These are phyloP conservation scores for Coccomyxa subellipsoidea DNA, from an alignment of 163 green algal species.

Conservation along the genomic window DNA sequence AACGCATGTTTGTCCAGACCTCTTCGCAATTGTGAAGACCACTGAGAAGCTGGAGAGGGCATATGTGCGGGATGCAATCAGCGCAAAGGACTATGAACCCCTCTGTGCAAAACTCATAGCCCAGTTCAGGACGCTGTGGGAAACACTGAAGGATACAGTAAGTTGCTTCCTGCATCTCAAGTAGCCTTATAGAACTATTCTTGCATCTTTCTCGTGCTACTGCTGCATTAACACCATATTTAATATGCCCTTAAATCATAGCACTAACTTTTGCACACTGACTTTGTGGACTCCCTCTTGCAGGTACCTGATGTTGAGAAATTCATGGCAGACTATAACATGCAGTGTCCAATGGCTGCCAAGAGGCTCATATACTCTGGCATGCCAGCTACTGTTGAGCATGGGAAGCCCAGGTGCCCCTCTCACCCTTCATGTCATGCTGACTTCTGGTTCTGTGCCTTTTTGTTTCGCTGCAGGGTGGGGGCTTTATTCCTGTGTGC, in stretches of 20 bases:
- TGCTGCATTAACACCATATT: too few species aligned
- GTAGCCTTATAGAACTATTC: too few species aligned
- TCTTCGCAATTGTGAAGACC: conserved; percentile 93
- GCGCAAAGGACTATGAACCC: conserved; percentile 80
- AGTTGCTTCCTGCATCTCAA: background rate
- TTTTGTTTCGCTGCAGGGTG: background rate
- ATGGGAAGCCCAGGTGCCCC: conserved; percentile 46
- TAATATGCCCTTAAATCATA: too few species aligned
- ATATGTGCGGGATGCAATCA: conserved; percentile 82
- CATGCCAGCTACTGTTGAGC: conserved; percentile 90
- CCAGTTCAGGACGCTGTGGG: conserved; percentile 88
- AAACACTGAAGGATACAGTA: conserved; percentile 70
- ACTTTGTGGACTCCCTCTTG: background rate
- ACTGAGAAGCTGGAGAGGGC: conserved; percentile 93
- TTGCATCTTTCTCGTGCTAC: too few species aligned
- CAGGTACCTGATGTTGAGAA: conserved; percentile 78
- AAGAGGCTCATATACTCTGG: conserved; percentile 77
- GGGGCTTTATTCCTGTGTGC: too few species aligned
- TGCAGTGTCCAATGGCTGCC: conserved; percentile 88
- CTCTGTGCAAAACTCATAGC: conserved; percentile 86
- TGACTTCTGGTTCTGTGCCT: background rate
- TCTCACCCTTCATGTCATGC: too few species aligned
- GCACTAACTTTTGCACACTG: too few species aligned
- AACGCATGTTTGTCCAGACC: conserved; percentile 50
- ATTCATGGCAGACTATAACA: conserved; percentile 88